Evolutionary conservation across 345 rosid species (phyloP).

Genomic region (Draba incana): DNA sequence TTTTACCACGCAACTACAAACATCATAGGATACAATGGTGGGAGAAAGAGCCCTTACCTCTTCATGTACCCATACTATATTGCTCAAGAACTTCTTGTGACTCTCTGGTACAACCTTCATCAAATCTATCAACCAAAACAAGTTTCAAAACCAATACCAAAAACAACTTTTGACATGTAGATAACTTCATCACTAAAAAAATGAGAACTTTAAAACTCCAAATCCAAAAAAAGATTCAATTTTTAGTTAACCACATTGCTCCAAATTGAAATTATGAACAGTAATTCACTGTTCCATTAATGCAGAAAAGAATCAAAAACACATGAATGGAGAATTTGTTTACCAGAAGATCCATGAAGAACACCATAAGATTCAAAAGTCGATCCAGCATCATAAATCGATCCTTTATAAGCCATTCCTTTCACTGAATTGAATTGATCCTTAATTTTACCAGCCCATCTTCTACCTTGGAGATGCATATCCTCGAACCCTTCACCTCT

Average conservation of each 20-base stretch:
- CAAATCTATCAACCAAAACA: slow-evolving; percentile 55
- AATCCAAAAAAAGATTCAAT: neutral
- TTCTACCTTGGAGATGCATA: slow-evolving; percentile 83
- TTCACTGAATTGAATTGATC: slow-evolving; percentile 50
- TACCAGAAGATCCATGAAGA: slow-evolving; percentile 89
- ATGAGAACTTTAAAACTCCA: slow-evolving; percentile 1
- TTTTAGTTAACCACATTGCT: neutral
- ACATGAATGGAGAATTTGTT: neutral
- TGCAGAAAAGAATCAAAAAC: too few relatives aligned
- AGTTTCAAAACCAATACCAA: slow-evolving; percentile 11
- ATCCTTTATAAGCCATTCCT: slow-evolving; percentile 64
- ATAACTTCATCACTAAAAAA: too few relatives aligned
- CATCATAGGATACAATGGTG: slow-evolving; percentile 8
- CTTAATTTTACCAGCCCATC: slow-evolving; percentile 75
- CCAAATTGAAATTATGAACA: slow-evolving; percentile 7
- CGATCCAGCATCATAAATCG: slow-evolving; percentile 80
- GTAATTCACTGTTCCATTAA: neutral
- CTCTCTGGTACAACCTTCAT: slow-evolving; percentile 75
- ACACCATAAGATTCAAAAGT: slow-evolving; percentile 84
- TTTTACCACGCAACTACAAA: slow-evolving; percentile 10
- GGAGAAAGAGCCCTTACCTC: slow-evolving; percentile 50
- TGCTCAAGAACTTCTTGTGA: slow-evolving; percentile 82
- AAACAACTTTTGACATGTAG: too few relatives aligned
- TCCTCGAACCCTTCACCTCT: slow-evolving; percentile 66
- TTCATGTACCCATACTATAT: slow-evolving; percentile 87